Evolutionary conservation across 306 rosid genomes (phyloP).

Genomic region (Glycine soja): DNA sequence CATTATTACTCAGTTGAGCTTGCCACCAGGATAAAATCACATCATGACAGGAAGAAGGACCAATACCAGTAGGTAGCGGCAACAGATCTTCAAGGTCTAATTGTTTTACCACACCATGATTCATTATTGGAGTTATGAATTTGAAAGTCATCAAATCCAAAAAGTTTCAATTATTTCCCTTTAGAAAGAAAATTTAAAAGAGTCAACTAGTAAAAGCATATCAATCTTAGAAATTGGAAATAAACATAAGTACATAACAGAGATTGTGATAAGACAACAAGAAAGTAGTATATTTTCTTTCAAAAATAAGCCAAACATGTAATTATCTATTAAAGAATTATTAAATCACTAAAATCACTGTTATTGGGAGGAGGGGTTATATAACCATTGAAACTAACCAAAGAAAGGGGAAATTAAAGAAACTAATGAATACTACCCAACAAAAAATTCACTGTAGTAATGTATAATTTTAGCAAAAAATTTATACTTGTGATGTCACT

Average conservation of each 20-base stretch:
- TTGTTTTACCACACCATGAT: constrained; percentile 75
- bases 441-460: too few species aligned
- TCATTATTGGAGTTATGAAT: constrained; percentile 75
- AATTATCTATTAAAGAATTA: constrained; percentile 1
- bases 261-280: constrained; percentile 20
- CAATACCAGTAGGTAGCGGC: constrained; percentile 75
- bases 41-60: constrained; percentile 71
- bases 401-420: too few species aligned
- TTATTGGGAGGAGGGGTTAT: background rate
- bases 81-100: constrained; percentile 80
- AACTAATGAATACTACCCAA: too few species aligned
- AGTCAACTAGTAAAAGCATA: constrained; percentile 41
- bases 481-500: constrained; percentile 82
- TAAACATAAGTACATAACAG: constrained; percentile 30
- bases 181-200: constrained; percentile 46
- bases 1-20: constrained; percentile 57
- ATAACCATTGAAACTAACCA: too few species aligned
- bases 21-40: constrained; percentile 71
- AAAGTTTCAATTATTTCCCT: constrained; percentile 61
- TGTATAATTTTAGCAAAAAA: too few species aligned
- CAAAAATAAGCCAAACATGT: background rate
- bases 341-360: constrained; percentile 23
- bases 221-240: constrained; percentile 37
- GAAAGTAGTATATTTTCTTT: constrained; percentile 20
- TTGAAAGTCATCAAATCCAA: constrained; percentile 81